A percentile compares a stretch with the other conserved stretches of the same genome.
These are phyloP conservation scores for Rhizomucor pusillus DNA, from an alignment of 371 early-diverging fungal genomes.

Conservation along the genomic window DNA sequence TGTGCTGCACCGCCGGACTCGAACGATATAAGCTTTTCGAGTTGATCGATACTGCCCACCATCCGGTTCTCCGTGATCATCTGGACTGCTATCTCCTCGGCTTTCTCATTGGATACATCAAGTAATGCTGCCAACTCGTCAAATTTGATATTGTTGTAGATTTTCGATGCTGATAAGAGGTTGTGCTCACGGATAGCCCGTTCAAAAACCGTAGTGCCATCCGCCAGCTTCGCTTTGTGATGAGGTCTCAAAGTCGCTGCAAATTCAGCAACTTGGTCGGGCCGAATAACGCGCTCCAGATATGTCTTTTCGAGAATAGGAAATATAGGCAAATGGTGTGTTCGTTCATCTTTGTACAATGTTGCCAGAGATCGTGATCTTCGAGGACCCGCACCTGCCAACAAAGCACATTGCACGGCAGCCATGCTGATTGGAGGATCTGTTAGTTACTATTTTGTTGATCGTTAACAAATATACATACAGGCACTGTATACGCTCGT, in stretches of 20 bases:
- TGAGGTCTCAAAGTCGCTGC: constrained; percentile 71
- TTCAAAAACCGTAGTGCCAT: constrained; percentile 84
- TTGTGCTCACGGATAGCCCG: constrained; percentile 95
- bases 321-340: constrained; percentile 62
- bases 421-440: constrained; percentile 62
- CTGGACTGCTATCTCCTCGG: constrained; percentile 79
- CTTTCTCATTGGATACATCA: constrained; percentile 73
- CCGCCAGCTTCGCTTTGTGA: constrained; percentile 69
- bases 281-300: constrained; percentile 79
- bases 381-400: constrained; percentile 91
- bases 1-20: constrained; percentile 59
- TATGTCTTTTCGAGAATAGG: constrained; percentile 90
- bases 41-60: constrained; percentile 88
- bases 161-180: constrained; percentile 76
- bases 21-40: constrained; percentile 81
- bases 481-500: constrained; percentile 67
- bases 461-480: constrained; percentile 34
- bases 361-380: constrained; percentile 85
- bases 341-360: constrained; percentile 90
- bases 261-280: constrained; percentile 78
- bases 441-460: no score
- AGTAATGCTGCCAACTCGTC: constrained; percentile 79
- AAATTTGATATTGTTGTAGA: constrained; percentile 89
- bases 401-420: constrained; percentile 79
- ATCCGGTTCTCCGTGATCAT: constrained; percentile 93